Evolutionary conservation across 164 flowering plant species (phyloP), one percentile per base, ranked within the genome.

Genomic region (Chimonanthus salicifolius): DNA sequence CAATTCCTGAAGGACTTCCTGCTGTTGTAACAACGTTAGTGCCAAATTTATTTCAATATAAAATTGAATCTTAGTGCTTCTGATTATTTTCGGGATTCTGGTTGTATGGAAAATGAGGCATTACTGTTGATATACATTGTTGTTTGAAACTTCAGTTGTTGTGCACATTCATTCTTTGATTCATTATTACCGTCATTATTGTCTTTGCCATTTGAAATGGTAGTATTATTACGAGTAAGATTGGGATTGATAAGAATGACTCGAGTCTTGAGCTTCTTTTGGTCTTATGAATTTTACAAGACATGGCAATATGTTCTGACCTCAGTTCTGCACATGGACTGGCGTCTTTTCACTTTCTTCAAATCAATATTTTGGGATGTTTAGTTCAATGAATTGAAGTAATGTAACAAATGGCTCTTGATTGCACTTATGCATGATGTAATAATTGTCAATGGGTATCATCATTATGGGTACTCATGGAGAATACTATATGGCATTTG

Each of bases 1-100:
- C 99, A 71, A 95, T 95, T 74, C 99, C 99, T 49, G 99, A 95
- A 86, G 99, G 99, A 77, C 99, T 95, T 80, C 99, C 99, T 62
- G 99, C 99, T 80, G 99, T 95, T 84, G 99, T 95, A 66, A 95
- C 99, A 71, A 95, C 98, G 99, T 95, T 74, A 84, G 97, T 86
- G 62, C 51, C 64, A 58, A 13, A 54, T 50, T 66, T 44, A 21
- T 54, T 54, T 50, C 50, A 4, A 13, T 71, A 45, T 49, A 20
- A 20, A n/a, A 47, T 63, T 65, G 20, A 16, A 11, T 58, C 45
- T 16, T 54, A 11, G n/a, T 54, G n/a, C 16, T 54, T 10, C 16
- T 54, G 16, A 15, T 54, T 10, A 54, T 54, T 11, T 54, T 54
- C n/a, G 4, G 60, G 60, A 54, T 11, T 2, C 16, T 11, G 16